Percentiles rank a stretch among this genome's conserved stretches.
Conservation (phyloP, 352 stramenopile genomes). For the Paralagenidium karlingii region DNA sequence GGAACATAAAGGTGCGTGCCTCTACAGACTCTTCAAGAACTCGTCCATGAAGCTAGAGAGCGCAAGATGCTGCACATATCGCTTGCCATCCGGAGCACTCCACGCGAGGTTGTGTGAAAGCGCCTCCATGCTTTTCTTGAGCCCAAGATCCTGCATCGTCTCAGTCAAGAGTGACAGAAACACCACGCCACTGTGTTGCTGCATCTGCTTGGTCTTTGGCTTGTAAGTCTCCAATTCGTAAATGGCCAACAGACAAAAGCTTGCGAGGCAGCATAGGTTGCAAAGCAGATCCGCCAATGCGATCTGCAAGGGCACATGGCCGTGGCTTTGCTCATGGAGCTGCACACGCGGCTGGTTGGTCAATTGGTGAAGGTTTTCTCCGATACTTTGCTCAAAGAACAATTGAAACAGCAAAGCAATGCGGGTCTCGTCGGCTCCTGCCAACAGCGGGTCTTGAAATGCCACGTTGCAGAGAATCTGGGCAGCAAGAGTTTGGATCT, state of each 20-base stretch:
- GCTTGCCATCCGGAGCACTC: constrained; percentile 54
- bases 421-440: too few species aligned
- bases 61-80: constrained; percentile 48
- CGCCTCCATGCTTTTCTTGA: constrained; percentile 52
- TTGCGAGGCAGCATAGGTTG: constrained; percentile 40
- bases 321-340: constrained; percentile 10
- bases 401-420: background rate
- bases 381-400: background rate
- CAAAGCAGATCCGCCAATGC: constrained; percentile 37
- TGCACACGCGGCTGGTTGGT: constrained; percentile 12
- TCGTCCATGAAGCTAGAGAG: constrained; percentile 43
- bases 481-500: constrained; percentile 2
- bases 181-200: constrained; percentile 36
- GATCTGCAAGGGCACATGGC: constrained; percentile 13
- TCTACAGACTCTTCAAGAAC: too few species aligned
- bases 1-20: too few species aligned
- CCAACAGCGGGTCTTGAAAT: constrained; percentile 4
- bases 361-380: background rate
- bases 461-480: constrained; percentile 11
- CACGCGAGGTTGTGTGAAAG: constrained; percentile 62
- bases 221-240: constrained; percentile 55
- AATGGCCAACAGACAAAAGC: constrained; percentile 35
- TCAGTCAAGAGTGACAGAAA: constrained; percentile 43
- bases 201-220: constrained; percentile 15
- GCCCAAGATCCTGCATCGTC: constrained; percentile 11